phyloP scores from a whole-genome alignment of 129 eudicot species.

The Mikania micrantha region DNA sequence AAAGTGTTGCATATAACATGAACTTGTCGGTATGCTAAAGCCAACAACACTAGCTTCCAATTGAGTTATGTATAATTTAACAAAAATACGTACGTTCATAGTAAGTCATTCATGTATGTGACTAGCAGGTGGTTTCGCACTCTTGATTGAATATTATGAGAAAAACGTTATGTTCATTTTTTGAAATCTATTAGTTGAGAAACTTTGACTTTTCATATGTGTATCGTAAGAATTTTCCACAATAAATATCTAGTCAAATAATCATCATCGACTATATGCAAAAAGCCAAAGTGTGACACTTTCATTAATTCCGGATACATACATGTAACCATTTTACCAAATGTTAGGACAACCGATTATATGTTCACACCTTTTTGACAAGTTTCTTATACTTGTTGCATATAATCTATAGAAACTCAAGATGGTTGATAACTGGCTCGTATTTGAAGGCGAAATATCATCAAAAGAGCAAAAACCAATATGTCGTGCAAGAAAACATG shows the following conservation, averaged over 20 bases:
- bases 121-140: no score
- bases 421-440: slow-evolving; percentile 49
- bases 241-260: not conserved
- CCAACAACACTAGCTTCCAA: no score
- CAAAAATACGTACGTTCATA: no score
- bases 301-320: not conserved
- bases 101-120: no score
- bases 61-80: no score
- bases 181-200: no score
- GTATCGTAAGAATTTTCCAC: no score
- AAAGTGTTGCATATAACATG: no score
- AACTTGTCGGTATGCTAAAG: no score
- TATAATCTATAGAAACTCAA: slow-evolving; percentile 37
- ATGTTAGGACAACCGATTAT: not conserved
- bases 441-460: slow-evolving; percentile 49
- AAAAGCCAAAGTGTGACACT: not conserved
- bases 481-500: slow-evolving; percentile 44
- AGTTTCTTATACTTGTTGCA: not conserved
- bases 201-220: no score
- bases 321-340: not conserved
- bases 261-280: not conserved
- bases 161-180: no score
- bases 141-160: no score
- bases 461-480: slow-evolving; percentile 39
- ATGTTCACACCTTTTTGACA: not conserved